A percentile compares a stretch with the other conserved stretches of the same genome.
Evolutionary conservation across 1,284 basidiomycete species (phyloP).

Genomic region (Moesziomyces parantarcticus): DNA sequence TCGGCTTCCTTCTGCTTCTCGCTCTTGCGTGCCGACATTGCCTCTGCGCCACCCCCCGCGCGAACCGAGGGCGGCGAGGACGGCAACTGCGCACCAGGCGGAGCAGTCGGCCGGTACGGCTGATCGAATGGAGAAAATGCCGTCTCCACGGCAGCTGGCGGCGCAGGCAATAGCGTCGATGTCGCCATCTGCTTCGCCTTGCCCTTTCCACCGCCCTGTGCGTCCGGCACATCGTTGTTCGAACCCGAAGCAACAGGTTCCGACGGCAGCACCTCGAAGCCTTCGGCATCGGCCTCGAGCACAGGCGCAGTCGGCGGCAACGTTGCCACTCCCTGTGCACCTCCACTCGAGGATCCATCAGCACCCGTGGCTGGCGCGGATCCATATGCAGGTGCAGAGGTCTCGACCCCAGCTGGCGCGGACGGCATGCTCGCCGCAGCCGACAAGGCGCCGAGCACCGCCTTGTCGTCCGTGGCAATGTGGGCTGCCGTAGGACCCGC

Average conservation of each 20-base stretch:
- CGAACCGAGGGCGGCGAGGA: slow-evolving; percentile 3
- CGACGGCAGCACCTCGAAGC: slow-evolving; percentile 38
- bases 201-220: slow-evolving; percentile 18
- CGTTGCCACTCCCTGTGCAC: neutral
- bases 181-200: slow-evolving; percentile 19
- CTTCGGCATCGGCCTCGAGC: slow-evolving; percentile 47
- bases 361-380: slow-evolving; percentile 1
- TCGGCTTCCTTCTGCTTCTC: slow-evolving; percentile 48
- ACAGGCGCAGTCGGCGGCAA: slow-evolving; percentile 43
- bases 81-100: slow-evolving; percentile 9
- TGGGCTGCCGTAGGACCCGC: slow-evolving; percentile 34
- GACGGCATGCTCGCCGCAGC: slow-evolving; percentile 48
- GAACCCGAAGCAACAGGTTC: too few species aligned
- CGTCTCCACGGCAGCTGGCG: slow-evolving; percentile 34
- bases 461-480: slow-evolving; percentile 59
- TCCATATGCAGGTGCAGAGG: slow-evolving; percentile 37
- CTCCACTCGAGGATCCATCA: slow-evolving; percentile 5
- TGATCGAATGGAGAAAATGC: slow-evolving; percentile 56
- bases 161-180: slow-evolving; percentile 28
- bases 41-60: neutral
- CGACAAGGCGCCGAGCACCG: slow-evolving; percentile 41
- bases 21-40: slow-evolving; percentile 18
- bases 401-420: slow-evolving; percentile 16
- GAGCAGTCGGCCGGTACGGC: slow-evolving; percentile 35
- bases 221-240: neutral